Base-by-base conservation (phyloP, 345 rosid genomes). In the Tarenaya hassleriana region DNA sequence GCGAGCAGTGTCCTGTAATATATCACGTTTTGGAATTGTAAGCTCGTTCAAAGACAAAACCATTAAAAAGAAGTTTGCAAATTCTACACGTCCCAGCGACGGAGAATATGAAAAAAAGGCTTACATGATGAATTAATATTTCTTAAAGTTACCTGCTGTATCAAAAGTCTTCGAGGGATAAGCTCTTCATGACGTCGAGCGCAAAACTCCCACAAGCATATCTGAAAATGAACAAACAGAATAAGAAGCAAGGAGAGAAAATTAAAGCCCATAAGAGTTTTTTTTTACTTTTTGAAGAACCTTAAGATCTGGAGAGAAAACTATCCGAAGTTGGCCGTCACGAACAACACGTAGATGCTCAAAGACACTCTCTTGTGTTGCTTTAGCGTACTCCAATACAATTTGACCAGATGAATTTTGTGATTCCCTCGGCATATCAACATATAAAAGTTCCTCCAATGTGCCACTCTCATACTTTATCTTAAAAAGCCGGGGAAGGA, bases 271-370 rank as follows among this genome's bases (percentile, higher is more conserved):
- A n/a, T n/a, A 41, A 45, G 12, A 38, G 31, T 32, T 32, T 11
- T 39, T n/a, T n/a, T n/a, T n/a, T n/a, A n/a, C n/a, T n/a, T n/a
- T 16, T 39, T 52, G 51, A 52, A 29, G 15, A 53, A 92, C 97
- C 97, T 92, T 92, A 51, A 92, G 79, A 49, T 88, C 95, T 46
- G 95, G 86, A 41, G 98, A 83, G 73, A 92, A 88, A 67, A 92
- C 88, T 49, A 92, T 80, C 50, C 94, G 88, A 37, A 92, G 84
- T 56, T 83, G 98, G 60, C 98, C 97, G 71, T 88, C 97, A 70
- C 98, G 98, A 42, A 88, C 98, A 61, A 92, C 97, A 35, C 98
- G 95, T 34, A 92, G 97, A 68, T 88, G 94, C 74, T 92, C 95
- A 74, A 88, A 92, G 46, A 92, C 98, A 73, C 98, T 92, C 74